Conservation (phyloP, 371 early-diverging fungal genomes). For the Catenaria anguillulae region DNA sequence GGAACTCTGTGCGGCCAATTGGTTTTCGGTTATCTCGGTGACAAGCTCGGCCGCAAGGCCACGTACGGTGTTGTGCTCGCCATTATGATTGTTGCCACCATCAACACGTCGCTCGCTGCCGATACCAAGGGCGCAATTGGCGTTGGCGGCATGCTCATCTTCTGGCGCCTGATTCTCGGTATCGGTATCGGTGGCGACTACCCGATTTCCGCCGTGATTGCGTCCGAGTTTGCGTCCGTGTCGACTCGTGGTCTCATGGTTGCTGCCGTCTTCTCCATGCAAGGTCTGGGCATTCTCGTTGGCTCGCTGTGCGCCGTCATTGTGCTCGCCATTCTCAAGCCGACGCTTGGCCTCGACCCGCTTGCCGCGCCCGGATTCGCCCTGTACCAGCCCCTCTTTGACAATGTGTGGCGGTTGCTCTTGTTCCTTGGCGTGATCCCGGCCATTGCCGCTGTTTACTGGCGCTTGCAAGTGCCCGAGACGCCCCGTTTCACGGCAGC, state of each 20-base stretch:
- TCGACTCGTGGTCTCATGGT: conserved; percentile 71
- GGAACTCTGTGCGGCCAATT: conserved; percentile 77
- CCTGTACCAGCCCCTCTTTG: conserved; percentile 33
- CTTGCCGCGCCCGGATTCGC: conserved; percentile 5
- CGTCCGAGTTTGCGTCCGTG: conserved; percentile 73
- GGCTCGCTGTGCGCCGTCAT: conserved; percentile 56
- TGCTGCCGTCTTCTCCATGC: conserved; percentile 80
- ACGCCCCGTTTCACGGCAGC: conserved; percentile 77
- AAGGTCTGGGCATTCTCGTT: conserved; percentile 72
- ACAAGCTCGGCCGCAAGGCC: conserved; percentile 61
- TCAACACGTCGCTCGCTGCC: conserved; percentile 62
- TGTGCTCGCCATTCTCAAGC: conserved; percentile 50
- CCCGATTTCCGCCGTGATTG: conserved; percentile 71
- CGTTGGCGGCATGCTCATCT: conserved; percentile 51
- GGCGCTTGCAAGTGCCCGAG: conserved; percentile 82
- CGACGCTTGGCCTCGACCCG: conserved; percentile 36
- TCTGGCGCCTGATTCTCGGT: conserved; percentile 73
- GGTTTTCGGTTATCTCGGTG: conserved; percentile 69
- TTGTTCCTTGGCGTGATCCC: conserved; percentile 36
- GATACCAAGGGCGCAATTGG: conserved; percentile 46
- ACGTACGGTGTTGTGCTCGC: background rate
- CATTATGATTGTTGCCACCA: conserved; percentile 37
- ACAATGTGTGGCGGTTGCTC: conserved; percentile 70
- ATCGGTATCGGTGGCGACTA: conserved; percentile 78
- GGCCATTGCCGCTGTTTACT: conserved; percentile 65